Conservation (phyloP, 352 stramenopile genomes). For the Bremia lactucae region DNA sequence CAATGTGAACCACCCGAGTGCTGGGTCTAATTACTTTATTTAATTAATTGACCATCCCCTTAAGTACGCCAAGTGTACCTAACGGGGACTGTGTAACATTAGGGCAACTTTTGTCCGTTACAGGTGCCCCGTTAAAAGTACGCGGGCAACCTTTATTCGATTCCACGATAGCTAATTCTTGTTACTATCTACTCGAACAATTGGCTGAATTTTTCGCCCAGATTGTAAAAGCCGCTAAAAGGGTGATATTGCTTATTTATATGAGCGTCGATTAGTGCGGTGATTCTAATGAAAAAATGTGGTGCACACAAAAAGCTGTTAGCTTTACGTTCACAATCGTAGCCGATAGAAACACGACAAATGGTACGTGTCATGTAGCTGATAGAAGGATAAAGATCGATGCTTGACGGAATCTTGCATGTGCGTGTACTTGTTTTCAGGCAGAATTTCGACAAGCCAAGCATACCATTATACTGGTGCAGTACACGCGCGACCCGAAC, state of each 20-base stretch:
- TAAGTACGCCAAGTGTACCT: too few relatives aligned
- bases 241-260: slow-evolving; percentile 91
- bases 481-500: slow-evolving; percentile 84
- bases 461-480: slow-evolving; percentile 85
- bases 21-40: too few relatives aligned
- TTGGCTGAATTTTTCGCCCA: slow-evolving; percentile 83
- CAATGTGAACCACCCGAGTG: too few relatives aligned
- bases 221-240: slow-evolving; percentile 88
- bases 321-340: slow-evolving; percentile 10
- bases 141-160: slow-evolving; percentile 75
- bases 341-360: slow-evolving; percentile 5
- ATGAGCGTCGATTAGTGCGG: slow-evolving; percentile 85
- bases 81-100: too few relatives aligned
- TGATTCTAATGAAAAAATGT: slow-evolving; percentile 1
- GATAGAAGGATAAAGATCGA: not conserved
- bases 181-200: slow-evolving; percentile 89
- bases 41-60: too few relatives aligned
- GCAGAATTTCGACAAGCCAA: slow-evolving; percentile 83
- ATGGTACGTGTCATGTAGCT: slow-evolving; percentile 17
- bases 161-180: slow-evolving; percentile 89
- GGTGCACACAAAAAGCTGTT: not conserved
- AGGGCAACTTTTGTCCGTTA: too few relatives aligned
- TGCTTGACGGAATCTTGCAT: slow-evolving; percentile 5
- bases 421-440: slow-evolving; percentile 13
- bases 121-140: too few relatives aligned